These are phyloP conservation scores for Penicillium hesseltinei DNA, from an alignment of 2,329 filamentous ascomycete genomes.

Conservation along the genomic window DNA sequence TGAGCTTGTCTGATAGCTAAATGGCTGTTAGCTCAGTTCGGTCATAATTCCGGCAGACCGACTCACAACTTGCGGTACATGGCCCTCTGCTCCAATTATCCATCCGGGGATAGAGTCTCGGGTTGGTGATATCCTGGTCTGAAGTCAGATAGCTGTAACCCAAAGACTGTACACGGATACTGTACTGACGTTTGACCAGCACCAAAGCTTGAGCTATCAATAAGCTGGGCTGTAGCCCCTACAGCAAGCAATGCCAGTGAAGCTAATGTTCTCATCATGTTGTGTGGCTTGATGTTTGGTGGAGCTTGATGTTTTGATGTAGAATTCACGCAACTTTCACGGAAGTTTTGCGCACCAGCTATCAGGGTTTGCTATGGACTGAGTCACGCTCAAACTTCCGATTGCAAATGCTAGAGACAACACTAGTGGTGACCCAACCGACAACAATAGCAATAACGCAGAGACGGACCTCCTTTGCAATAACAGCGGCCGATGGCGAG, in stretches of 20 bases:
- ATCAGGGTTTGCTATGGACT: slow-evolving; percentile 9
- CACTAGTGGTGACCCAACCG: slow-evolving; percentile 44
- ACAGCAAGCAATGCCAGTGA: slow-evolving; percentile 49
- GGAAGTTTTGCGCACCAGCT: slow-evolving; percentile 4
- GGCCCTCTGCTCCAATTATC: slow-evolving; percentile 54
- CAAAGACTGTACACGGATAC: not conserved
- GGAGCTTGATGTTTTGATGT: not conserved
- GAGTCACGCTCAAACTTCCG: slow-evolving; percentile 15
- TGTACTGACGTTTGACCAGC: slow-evolving; percentile 59
- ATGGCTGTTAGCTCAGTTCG: slow-evolving; percentile 14
- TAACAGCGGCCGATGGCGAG: slow-evolving; percentile 48
- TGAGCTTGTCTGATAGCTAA: slow-evolving; percentile 79
- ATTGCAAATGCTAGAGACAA: slow-evolving; percentile 35
- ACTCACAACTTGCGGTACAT: slow-evolving; percentile 53
- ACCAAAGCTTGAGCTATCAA: slow-evolving; percentile 76
- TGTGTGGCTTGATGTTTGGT: slow-evolving; percentile 10
- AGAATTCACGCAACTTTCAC: not conserved
- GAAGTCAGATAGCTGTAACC: slow-evolving; percentile 7
- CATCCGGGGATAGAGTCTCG: slow-evolving; percentile 55
- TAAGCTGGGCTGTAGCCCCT: slow-evolving; percentile 60
- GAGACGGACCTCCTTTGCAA: slow-evolving; percentile 53
- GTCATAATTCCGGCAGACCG: no score
- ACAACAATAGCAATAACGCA: slow-evolving; percentile 51
- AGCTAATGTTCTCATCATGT: slow-evolving; percentile 43
- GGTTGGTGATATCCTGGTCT: slow-evolving; percentile 59